Evolutionary conservation across 148 eudicot species (phyloP), one percentile per base, ranked within the genome.

Genomic region (Camellia sinensis): DNA sequence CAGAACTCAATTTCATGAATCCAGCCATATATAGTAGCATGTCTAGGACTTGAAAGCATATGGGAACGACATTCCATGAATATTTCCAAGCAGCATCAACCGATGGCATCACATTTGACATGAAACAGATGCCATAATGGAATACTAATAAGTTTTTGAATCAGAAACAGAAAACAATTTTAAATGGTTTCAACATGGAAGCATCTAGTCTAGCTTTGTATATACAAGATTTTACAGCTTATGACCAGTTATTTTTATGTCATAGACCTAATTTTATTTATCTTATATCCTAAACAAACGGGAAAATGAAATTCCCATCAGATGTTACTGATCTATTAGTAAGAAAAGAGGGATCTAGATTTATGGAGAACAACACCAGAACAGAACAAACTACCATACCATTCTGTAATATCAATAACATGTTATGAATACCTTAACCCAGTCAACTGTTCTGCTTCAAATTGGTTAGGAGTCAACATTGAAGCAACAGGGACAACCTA

Each of bases 401-500:
- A 13, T 75, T 41, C 61, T 45, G 46, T 14, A 65, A 17, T 29
- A 62, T 65, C 15, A 77, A 40, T 57, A 43, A 44, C 21, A 52
- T 48, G 63, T 73, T 52, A 69, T 52, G 15, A 78, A 77, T 92
- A 93, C 99, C 97, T 93, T 82, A 85, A 89, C 66, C 94, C 93
- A 73, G 97, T 90, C 85, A 95, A 85, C 71, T 86, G 85, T 83
- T 95, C 99, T 48, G 99, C 99, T 89, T 95, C 99, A 88, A 95
- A 95, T 79, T 93, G 99, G 88, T 95, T 95, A 44, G 99, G 99
- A 63, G 99, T 95, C 93, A 95, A 89, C 99, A 93, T 92, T 41
- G 99, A 92, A 79, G 97, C 97, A 83, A 95, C 95, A 80, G 99
- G 97, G 52, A 95, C 94, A 89, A 95, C 99, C 99, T 95, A 87